Evolutionary conservation across 2,329 filamentous ascomycete genomes (phyloP).

Genomic region (Curvularia lunata): DNA sequence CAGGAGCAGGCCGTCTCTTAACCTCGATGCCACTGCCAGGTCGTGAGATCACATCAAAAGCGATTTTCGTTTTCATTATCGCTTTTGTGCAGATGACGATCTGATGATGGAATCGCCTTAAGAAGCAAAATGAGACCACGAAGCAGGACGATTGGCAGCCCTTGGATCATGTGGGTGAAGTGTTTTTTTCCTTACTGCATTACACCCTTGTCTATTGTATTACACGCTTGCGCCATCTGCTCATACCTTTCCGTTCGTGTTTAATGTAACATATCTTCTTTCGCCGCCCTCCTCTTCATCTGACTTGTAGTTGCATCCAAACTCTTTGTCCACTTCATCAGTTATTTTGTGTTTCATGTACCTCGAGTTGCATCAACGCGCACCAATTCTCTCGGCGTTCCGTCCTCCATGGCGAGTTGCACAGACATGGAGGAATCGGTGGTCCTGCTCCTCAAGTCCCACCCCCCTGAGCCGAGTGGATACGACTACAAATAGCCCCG

Average conservation of each 20-base stretch:
- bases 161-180: conserved; percentile 6
- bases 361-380: not conserved
- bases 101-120: conserved; percentile 9
- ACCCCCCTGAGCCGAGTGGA: conserved; percentile 1
- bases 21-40: conserved; percentile 6
- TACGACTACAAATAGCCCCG: not conserved
- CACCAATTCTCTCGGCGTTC: not conserved
- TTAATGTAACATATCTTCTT: conserved; percentile 21
- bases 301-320: not conserved
- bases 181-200: conserved; percentile 9
- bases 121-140: conserved; percentile 6
- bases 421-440: conserved; percentile 4
- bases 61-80: not conserved
- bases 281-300: not conserved
- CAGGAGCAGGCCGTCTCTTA: not conserved
- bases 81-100: not conserved
- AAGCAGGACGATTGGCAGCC: not conserved
- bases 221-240: conserved; percentile 1
- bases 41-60: conserved; percentile 1
- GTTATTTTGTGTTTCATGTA: not conserved
- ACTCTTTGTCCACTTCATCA: not conserved
- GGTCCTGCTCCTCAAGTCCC: conserved; percentile 3
- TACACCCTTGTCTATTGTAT: conserved; percentile 6
- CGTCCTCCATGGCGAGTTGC: not conserved
- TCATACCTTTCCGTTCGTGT: conserved; percentile 2